A percentile compares a stretch with the other conserved stretches of the same genome.
Conservation (phyloP, 352 stramenopile genomes). For the Phytophthora hibernalis region DNA sequence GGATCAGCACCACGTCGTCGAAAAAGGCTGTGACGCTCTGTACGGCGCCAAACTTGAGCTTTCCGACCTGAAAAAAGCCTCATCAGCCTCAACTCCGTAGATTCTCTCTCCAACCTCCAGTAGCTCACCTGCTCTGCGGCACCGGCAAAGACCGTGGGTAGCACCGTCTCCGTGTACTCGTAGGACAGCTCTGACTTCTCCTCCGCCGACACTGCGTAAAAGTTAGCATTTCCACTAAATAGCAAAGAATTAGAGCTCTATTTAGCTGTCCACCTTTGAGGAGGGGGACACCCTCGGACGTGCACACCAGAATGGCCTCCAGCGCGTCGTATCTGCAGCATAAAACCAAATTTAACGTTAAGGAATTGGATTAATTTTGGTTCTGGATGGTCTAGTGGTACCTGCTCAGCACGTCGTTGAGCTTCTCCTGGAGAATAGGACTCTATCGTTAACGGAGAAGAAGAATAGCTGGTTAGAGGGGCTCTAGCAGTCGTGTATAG, state of each 20-base stretch:
- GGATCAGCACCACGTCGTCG: slow-evolving; percentile 72
- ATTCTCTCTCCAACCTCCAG: background rate
- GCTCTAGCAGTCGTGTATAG: background rate
- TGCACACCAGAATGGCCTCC: slow-evolving; percentile 82
- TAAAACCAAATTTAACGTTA: background rate
- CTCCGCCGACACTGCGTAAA: slow-evolving; percentile 48
- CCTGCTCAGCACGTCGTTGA: slow-evolving; percentile 64
- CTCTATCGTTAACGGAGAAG: slow-evolving; percentile 37
- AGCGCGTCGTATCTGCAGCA: slow-evolving; percentile 72
- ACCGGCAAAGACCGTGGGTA: slow-evolving; percentile 80
- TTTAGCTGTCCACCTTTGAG: slow-evolving; percentile 52
- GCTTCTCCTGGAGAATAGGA: slow-evolving; percentile 69
- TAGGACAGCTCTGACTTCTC: slow-evolving; percentile 57
- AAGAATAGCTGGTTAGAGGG: background rate
- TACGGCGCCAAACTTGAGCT: slow-evolving; percentile 81
- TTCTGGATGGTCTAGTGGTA: slow-evolving; percentile 14
- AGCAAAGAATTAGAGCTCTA: background rate
- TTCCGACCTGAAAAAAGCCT: slow-evolving; percentile 55
- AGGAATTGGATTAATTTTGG: background rate
- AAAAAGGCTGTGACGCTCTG: slow-evolving; percentile 82
- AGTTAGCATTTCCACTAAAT: background rate
- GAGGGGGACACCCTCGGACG: slow-evolving; percentile 77
- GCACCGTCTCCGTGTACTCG: slow-evolving; percentile 81
- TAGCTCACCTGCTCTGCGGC: slow-evolving; percentile 70
- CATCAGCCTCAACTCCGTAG: slow-evolving; percentile 1